Evolutionary conservation across 2,329 filamentous ascomycete genomes (phyloP).

Genomic region (Microsporum audouinii): DNA sequence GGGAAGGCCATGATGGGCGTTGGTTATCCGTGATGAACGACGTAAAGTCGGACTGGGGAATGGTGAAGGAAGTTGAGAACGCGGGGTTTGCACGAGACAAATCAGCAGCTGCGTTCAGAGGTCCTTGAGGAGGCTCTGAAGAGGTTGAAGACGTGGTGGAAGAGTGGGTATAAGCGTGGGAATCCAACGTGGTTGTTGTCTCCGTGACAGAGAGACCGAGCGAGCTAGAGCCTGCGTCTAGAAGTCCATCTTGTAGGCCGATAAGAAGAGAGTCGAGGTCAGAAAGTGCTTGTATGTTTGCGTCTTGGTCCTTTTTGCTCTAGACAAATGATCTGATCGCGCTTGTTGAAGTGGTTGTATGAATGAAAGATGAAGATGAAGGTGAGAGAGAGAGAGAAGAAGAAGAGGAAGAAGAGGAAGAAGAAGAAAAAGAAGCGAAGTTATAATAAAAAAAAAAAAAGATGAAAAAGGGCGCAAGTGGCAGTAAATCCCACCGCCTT

Average conservation of each 20-base stretch:
- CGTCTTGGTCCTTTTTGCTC: not conserved
- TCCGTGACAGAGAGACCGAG: conserved; percentile 27
- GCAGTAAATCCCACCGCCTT: conserved; percentile 1
- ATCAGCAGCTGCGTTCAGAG: conserved; percentile 37
- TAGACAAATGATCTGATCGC: too few relatives aligned
- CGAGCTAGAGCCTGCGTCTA: conserved; percentile 22
- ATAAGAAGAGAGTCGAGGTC: conserved; percentile 7
- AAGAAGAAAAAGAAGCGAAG: conserved; percentile 9
- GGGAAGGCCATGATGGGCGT: conserved; percentile 39
- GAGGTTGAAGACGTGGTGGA: conserved; percentile 20
- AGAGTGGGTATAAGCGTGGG: conserved; percentile 20
- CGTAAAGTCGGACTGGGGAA: conserved; percentile 33
- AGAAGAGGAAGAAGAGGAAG: conserved; percentile 13
- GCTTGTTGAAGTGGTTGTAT: not conserved
- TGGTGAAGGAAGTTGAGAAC: conserved; percentile 17
- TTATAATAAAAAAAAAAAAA: not conserved
- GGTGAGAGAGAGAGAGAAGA: conserved; percentile 11
- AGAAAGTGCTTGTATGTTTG: not conserved
- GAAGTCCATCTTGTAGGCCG: conserved; percentile 27
- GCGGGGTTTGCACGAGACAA: conserved; percentile 35
- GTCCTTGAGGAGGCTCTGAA: conserved; percentile 28
- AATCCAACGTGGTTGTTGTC: conserved; percentile 30
- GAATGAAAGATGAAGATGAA: conserved; percentile 9
- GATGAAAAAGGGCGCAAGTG: conserved; percentile 13
- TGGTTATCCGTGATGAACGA: conserved; percentile 41